A percentile compares a stretch with the other conserved stretches of the same genome.
phyloP scores from a whole-genome alignment of 2,329 filamentous ascomycete species.

The Cordyceps cicadae region DNA sequence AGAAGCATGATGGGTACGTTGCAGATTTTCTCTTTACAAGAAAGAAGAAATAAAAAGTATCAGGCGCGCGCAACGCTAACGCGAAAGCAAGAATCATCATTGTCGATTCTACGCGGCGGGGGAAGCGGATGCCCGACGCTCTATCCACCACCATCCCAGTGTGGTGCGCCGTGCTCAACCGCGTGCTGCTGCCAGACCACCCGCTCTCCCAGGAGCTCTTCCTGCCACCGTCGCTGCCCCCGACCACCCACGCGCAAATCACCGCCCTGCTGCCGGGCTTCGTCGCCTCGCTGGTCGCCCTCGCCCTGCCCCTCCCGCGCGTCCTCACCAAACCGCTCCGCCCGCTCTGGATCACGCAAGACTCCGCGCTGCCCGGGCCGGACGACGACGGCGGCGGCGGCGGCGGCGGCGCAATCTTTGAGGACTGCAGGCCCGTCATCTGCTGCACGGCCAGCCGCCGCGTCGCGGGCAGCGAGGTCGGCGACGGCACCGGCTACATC shows the following conservation, averaged over 20 bases:
- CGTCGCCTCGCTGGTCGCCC: conserved; percentile 38
- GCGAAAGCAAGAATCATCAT: conserved; percentile 58
- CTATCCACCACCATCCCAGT: conserved; percentile 89
- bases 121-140: conserved; percentile 92
- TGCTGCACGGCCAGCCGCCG: conserved; percentile 78
- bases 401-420: conserved; percentile 32
- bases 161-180: conserved; percentile 85
- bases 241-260: conserved; percentile 70
- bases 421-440: conserved; percentile 62
- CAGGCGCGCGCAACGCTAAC: background rate
- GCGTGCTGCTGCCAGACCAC: conserved; percentile 59
- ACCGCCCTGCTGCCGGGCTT: conserved; percentile 50
- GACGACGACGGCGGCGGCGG: conserved; percentile 9
- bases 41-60: background rate
- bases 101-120: conserved; percentile 85
- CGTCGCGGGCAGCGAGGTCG: conserved; percentile 55
- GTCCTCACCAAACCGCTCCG: conserved; percentile 63
- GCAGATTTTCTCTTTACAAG: background rate
- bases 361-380: conserved; percentile 40
- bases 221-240: conserved; percentile 65
- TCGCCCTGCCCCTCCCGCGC: conserved; percentile 49
- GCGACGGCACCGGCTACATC: conserved; percentile 60
- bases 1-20: conserved; percentile 55
- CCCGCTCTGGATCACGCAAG: conserved; percentile 72
- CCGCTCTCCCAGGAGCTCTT: conserved; percentile 45